Percentiles rank a stretch among this genome's conserved stretches.
Evolutionary conservation across 2,329 filamentous ascomycete genomes (phyloP).

Genomic region (Daldinia sp.): DNA sequence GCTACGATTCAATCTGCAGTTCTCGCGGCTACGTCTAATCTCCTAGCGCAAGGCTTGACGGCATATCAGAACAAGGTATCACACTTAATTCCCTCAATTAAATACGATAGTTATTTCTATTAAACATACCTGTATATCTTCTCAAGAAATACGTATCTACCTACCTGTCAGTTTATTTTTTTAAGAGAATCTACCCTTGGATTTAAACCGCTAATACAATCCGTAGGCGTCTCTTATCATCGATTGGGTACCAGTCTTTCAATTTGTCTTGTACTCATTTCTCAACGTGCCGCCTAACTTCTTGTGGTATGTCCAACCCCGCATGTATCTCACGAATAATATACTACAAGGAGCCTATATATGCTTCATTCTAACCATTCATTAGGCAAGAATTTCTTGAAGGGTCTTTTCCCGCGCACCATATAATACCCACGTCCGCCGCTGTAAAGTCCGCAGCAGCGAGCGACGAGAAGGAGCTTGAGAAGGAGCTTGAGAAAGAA

Average conservation of each 20-base stretch:
- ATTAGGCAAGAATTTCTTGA: slow-evolving; percentile 80
- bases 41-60: slow-evolving; percentile 75
- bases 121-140: too few species aligned
- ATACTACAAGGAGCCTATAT: neutral
- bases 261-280: slow-evolving; percentile 78
- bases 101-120: neutral
- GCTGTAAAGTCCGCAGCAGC: slow-evolving; percentile 52
- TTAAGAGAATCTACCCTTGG: neutral
- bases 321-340: neutral
- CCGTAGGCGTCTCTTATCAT: slow-evolving; percentile 66
- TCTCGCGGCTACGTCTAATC: slow-evolving; percentile 72
- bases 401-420: slow-evolving; percentile 73
- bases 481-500: slow-evolving; percentile 50
- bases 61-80: slow-evolving; percentile 68
- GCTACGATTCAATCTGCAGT: slow-evolving; percentile 72
- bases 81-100: slow-evolving; percentile 6
- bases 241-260: slow-evolving; percentile 73
- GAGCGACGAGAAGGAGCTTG: slow-evolving; percentile 53
- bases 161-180: neutral
- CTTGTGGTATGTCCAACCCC: slow-evolving; percentile 66
- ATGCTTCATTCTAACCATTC: slow-evolving; percentile 27
- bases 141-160: too few species aligned
- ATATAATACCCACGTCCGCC: slow-evolving; percentile 52
- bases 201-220: slow-evolving; percentile 11
- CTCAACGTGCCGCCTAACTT: slow-evolving; percentile 84